A percentile compares a stretch with the other conserved stretches of the same genome.
Evolutionary conservation across 2,329 filamentous ascomycete species (phyloP).

Genomic region (Pseudopithomyces chartarum): DNA sequence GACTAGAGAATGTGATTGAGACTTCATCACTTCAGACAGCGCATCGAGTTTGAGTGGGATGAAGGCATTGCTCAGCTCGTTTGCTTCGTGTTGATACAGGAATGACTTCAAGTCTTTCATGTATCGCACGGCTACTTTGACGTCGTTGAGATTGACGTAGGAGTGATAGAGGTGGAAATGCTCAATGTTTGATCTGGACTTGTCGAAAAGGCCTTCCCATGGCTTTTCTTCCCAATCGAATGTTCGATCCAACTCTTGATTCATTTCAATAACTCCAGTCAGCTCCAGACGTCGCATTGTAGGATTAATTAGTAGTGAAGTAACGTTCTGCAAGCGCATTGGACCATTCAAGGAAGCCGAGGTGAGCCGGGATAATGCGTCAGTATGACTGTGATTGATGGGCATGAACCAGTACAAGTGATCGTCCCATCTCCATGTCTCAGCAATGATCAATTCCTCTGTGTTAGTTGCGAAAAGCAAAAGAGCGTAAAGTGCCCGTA

Average conservation of each 20-base stretch:
- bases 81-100: background rate
- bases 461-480: background rate
- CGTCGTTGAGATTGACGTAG: background rate
- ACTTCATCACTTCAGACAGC: background rate
- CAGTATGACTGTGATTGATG: background rate
- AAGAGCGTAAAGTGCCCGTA: background rate
- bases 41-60: background rate
- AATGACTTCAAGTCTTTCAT: conserved; percentile 4
- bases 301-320: background rate
- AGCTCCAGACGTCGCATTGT: conserved; percentile 5
- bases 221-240: background rate
- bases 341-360: conserved; percentile 1
- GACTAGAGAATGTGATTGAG: background rate
- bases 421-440: conserved; percentile 6
- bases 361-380: background rate
- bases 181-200: conserved; percentile 1
- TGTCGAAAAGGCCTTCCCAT: background rate
- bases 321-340: background rate
- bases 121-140: background rate
- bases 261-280: background rate
- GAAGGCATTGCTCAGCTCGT: background rate
- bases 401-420: conserved; percentile 2
- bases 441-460: background rate
- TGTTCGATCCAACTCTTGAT: background rate
- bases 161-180: conserved; percentile 1